Evolutionary conservation across 2,329 filamentous ascomycete genomes (phyloP).

Genomic region (Alternaria sp.): DNA sequence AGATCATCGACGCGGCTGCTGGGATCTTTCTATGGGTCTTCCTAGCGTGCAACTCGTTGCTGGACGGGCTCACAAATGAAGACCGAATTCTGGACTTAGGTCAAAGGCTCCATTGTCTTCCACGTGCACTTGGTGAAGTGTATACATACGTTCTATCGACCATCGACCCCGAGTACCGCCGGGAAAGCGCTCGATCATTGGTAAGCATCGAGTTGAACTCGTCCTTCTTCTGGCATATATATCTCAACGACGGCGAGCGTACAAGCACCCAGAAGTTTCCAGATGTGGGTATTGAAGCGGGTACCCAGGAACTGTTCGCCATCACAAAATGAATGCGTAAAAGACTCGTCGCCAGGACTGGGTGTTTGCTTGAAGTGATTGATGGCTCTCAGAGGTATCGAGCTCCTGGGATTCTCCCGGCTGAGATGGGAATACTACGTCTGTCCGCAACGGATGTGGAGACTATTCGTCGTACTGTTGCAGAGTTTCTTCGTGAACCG

Average conservation of each 20-base stretch:
- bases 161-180: neutral
- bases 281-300: no score
- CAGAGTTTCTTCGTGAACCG: no score
- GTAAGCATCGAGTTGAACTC: neutral
- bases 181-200: neutral
- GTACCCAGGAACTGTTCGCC: no score
- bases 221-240: neutral
- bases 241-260: neutral
- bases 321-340: no score
- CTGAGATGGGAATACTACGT: no score
- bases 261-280: no score
- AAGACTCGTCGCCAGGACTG: no score
- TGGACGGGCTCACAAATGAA: slow-evolving; percentile 1
- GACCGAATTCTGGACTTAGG: slow-evolving; percentile 7
- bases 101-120: neutral
- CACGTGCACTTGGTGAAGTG: neutral
- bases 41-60: slow-evolving; percentile 11
- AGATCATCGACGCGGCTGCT: slow-evolving; percentile 10
- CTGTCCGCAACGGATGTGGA: no score
- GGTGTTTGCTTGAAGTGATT: no score
- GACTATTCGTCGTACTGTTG: no score
- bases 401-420: no score
- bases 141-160: neutral
- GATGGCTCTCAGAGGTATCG: no score
- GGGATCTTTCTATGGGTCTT: slow-evolving; percentile 20